Evolutionary conservation across 139 green algal species (phyloP).

Genomic region (Chlorella vulgaris): DNA sequence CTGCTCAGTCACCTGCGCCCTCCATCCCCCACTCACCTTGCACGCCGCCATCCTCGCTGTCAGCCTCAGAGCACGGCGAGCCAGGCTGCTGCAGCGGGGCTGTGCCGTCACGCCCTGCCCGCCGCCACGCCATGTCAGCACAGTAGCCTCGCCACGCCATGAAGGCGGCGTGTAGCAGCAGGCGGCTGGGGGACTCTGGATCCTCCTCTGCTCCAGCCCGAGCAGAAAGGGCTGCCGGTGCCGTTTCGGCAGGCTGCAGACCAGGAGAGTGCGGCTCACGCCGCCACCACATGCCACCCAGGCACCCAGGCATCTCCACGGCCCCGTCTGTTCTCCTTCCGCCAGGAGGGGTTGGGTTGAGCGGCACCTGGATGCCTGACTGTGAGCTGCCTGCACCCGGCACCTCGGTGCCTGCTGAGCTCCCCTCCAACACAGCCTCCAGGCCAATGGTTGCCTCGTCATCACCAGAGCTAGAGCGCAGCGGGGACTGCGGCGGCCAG

Average conservation of each 20-base stretch:
- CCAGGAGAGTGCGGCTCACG: too few species aligned
- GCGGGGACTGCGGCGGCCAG: neutral
- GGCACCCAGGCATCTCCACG: neutral
- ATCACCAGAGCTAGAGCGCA: neutral
- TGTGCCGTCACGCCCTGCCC: neutral
- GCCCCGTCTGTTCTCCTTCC: neutral
- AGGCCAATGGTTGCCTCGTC: neutral
- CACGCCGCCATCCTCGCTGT: neutral
- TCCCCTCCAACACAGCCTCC: conserved; percentile 25
- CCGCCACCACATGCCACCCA: neutral
- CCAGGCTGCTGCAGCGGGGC: neutral
- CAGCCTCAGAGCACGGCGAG: conserved; percentile 6
- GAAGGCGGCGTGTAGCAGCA: neutral
- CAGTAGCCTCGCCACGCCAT: conserved; percentile 13
- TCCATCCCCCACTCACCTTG: neutral
- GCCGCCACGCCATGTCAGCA: conserved; percentile 4
- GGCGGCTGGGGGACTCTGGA: neutral
- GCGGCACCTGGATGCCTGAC: too few species aligned
- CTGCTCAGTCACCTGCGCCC: too few species aligned
- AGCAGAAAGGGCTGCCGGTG: too few species aligned
- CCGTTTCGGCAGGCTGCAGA: too few species aligned
- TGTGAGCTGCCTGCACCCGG: too few species aligned
- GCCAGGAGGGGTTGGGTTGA: neutral
- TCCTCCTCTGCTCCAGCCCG: neutral
- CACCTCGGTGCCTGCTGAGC: neutral